Conservation (phyloP, 2,329 filamentous ascomycete genomes). For the Podosphaera leucotricha region DNA sequence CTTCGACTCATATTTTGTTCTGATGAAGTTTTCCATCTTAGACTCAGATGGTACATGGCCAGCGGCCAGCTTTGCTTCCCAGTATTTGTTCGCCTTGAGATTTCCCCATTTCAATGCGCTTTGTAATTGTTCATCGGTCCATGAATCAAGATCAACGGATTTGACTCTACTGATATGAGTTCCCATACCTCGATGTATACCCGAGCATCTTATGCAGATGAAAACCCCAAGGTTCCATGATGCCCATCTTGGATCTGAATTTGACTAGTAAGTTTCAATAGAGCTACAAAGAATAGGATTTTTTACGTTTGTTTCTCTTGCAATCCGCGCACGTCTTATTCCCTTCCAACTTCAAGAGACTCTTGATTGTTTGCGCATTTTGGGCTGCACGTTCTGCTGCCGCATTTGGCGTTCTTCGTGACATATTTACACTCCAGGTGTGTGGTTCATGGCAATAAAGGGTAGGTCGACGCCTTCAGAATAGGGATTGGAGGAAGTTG, state of each 20-base stretch:
- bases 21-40: slow-evolving; percentile 99
- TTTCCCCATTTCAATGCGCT: slow-evolving; percentile 94
- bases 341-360: slow-evolving; percentile 71
- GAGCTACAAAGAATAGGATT: not conserved
- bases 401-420: slow-evolving; percentile 52
- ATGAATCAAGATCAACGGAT: slow-evolving; percentile 89
- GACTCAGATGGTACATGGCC: slow-evolving; percentile 86
- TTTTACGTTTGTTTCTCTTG: slow-evolving; percentile 91
- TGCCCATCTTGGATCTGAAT: slow-evolving; percentile 86
- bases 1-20: slow-evolving; percentile 97
- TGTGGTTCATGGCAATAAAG: not conserved
- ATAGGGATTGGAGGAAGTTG: not conserved
- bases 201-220: slow-evolving; percentile 92
- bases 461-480: not conserved
- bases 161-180: slow-evolving; percentile 97
- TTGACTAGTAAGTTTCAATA: not conserved
- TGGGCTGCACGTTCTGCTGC: slow-evolving; percentile 72
- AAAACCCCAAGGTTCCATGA: slow-evolving; percentile 98
- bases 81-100: slow-evolving; percentile 90
- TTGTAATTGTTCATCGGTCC: slow-evolving; percentile 94
- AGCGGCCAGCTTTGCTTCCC: slow-evolving; percentile 80
- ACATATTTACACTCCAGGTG: slow-evolving; percentile 30
- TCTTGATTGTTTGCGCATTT: slow-evolving; percentile 87
- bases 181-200: slow-evolving; percentile 96
- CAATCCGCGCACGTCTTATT: slow-evolving; percentile 98